Evolutionary conservation across 768 basidiomycete genomes (phyloP), one percentile per base, ranked within the genome.

Genomic region (Daedaleopsis nitida): DNA sequence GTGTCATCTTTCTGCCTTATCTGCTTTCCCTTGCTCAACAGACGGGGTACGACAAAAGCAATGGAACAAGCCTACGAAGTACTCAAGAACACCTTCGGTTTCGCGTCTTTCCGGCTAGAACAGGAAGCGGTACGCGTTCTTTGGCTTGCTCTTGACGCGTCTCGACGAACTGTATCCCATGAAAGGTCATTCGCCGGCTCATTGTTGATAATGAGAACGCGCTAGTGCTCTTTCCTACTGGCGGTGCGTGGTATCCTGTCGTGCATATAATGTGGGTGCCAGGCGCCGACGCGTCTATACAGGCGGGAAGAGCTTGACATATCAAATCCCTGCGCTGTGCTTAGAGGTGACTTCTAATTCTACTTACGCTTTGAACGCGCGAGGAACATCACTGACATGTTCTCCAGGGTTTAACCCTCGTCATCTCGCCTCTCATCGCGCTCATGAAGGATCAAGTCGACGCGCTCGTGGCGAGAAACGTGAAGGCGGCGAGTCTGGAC

Each of bases 401-500:
- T 35, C 38, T 23, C 27, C 78, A 78, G 61, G 96, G 96, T 23
- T 85, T 97, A 1, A 94, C 95, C 0, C 79, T 99, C 51, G 95
- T 99, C 37, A 83, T 99, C 37, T 93, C 92, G 2, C 96, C 96
- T 2, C 82, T 99, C 24, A 77, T 95, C 37, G 87, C 93, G 1
- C 80, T 99, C 52, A 98, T 99, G 80, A 81, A 85, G 42, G 96
- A 98, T 71, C 96, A 99, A 74, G 91, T 96, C 19, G 75, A 83
- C 39, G 82, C 85, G 12, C 75, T 98, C 48, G 75, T 77, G 45
- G 75, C 77, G 37, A 89, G 88, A 66, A 81, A 81, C 11, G 81
- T 98, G 44, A 80, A 89, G 47, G 94, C 87, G 7, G 82, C 90
- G 47, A 69, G 58, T 34, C 58, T 81, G 17, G 81, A 82, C 58